phyloP scores from a whole-genome alignment of 352 stramenopile genomes.

The Pythium phragmiticola region DNA sequence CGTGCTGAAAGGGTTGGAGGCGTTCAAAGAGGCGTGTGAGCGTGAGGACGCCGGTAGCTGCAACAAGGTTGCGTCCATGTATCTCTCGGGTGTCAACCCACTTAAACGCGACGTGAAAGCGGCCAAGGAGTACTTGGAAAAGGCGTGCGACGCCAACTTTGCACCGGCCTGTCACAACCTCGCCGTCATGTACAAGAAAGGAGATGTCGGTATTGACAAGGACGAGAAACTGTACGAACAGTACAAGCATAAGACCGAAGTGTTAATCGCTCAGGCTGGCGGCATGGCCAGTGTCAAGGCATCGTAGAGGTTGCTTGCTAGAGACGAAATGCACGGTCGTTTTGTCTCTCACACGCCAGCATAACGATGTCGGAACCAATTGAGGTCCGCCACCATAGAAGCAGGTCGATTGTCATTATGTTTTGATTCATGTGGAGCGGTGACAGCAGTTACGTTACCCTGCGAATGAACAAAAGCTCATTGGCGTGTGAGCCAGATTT shows the following conservation, averaged over 20 bases:
- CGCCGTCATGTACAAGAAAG: conserved; percentile 89
- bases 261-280: conserved; percentile 74
- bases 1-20: conserved; percentile 52
- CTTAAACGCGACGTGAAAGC: conserved; percentile 50
- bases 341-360: too few species aligned
- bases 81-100: conserved; percentile 35
- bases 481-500: too few species aligned
- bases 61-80: conserved; percentile 80
- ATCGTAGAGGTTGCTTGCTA: conserved; percentile 24
- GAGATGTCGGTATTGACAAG: conserved; percentile 66
- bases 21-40: conserved; percentile 77
- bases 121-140: conserved; percentile 71
- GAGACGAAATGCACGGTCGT: too few species aligned
- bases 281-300: conserved; percentile 49
- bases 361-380: too few species aligned
- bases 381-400: too few species aligned
- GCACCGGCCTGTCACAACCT: conserved; percentile 87
- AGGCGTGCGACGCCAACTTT: conserved; percentile 82
- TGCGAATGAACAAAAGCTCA: too few species aligned
- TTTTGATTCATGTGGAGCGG: too few species aligned
- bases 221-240: conserved; percentile 67
- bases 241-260: conserved; percentile 73
- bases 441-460: too few species aligned
- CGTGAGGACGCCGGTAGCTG: conserved; percentile 77
- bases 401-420: too few species aligned